phyloP scores from a whole-genome alignment of 1,284 basidiomycete species.

The Fomitopsis pinicola region DNA sequence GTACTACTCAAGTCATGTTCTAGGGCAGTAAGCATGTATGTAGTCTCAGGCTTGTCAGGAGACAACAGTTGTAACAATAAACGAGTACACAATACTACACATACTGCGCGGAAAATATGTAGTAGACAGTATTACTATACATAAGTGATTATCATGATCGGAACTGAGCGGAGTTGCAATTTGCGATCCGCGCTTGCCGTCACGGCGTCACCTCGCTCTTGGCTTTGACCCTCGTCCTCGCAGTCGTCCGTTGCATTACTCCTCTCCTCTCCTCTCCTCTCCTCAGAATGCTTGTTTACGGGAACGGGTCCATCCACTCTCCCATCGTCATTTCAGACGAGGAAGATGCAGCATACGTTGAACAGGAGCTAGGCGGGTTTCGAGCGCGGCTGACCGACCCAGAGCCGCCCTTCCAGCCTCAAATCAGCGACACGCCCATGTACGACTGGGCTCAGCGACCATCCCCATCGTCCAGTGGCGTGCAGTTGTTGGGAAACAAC shows the following conservation, averaged over 20 bases:
- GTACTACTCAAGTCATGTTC: no score
- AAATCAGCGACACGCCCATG: background rate
- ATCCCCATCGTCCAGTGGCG: background rate
- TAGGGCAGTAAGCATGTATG: no score
- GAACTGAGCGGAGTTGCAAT: no score
- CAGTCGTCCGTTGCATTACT: background rate
- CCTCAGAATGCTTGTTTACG: conserved; percentile 13
- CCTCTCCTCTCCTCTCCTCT: background rate
- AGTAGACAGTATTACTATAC: no score
- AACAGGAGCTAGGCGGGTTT: conserved; percentile 21
- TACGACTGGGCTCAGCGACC: background rate
- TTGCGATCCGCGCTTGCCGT: no score
- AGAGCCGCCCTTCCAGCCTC: background rate
- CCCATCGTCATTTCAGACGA: conserved; percentile 41
- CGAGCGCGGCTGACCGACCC: background rate
- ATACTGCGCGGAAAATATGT: no score
- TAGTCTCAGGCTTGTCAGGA: no score
- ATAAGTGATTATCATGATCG: no score
- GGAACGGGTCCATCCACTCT: conserved; percentile 27
- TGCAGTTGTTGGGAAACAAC: background rate
- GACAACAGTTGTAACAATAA: no score
- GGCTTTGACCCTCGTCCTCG: background rate
- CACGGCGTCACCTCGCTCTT: no score
- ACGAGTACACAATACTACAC: no score
- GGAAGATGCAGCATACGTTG: conserved; percentile 32